These are phyloP conservation scores for Sphagnum fallax DNA, from an alignment of 228 moss, liverwort and hornwort species.

Conservation along the genomic window DNA sequence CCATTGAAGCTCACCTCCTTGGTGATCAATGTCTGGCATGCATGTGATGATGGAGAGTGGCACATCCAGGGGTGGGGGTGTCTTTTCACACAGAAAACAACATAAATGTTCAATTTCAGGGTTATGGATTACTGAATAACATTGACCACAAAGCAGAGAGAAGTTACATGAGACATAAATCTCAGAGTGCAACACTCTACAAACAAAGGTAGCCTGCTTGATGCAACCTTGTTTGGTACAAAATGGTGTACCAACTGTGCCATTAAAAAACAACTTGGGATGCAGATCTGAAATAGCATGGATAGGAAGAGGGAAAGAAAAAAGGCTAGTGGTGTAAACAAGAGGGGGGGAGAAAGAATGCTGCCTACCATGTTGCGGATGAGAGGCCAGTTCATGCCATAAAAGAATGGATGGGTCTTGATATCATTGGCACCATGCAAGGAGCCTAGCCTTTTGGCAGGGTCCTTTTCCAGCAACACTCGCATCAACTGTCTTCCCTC, in stretches of 20 bases:
- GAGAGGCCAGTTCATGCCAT: conserved; percentile 65
- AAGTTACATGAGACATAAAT: background rate
- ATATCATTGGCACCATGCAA: conserved; percentile 62
- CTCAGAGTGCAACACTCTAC: background rate
- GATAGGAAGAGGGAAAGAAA: background rate
- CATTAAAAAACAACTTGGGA: background rate
- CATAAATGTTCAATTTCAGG: background rate
- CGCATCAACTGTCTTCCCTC: conserved; percentile 70
- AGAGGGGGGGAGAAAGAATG: background rate
- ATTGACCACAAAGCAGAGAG: background rate
- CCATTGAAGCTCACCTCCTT: conserved; percentile 63
- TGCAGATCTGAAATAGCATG: too few relatives aligned
- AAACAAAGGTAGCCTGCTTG: too few relatives aligned
- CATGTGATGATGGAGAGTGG: conserved; percentile 18
- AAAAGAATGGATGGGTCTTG: conserved; percentile 72
- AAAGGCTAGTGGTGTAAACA: background rate
- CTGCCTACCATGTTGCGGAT: conserved; percentile 58
- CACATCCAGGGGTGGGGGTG: conserved; percentile 61
- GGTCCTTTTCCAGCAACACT: conserved; percentile 61
- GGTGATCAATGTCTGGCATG: conserved; percentile 50
- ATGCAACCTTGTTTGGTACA: too few relatives aligned
- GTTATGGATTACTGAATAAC: background rate
- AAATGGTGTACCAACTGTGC: background rate
- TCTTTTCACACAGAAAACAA: conserved; percentile 14
- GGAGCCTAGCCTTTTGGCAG: conserved; percentile 59